A percentile compares a stretch with the other conserved stretches of the same genome.
Evolutionary conservation across 306 rosid genomes (phyloP).

Genomic region (Cucurbita moschata): DNA sequence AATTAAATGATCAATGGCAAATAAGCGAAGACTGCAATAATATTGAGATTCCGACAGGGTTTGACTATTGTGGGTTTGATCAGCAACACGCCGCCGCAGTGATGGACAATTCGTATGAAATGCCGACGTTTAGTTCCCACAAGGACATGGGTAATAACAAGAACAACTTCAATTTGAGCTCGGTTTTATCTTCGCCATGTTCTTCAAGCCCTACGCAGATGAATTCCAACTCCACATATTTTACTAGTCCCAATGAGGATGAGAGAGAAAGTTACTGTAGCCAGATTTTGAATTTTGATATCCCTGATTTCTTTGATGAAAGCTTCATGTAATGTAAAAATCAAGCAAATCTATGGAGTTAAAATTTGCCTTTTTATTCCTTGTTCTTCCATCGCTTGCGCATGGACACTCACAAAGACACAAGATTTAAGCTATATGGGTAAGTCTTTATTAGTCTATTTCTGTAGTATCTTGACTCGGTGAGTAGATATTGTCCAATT

Average conservation of each 20-base stretch:
- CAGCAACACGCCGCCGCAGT: conserved; percentile 7
- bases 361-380: not conserved
- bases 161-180: conserved; percentile 26
- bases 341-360: not conserved
- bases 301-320: conserved; percentile 37
- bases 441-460: too few species aligned
- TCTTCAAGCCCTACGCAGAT: conserved; percentile 49
- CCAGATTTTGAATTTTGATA: conserved; percentile 47
- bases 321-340: conserved; percentile 28
- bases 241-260: conserved; percentile 48
- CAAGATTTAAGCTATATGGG: too few species aligned
- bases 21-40: conserved; percentile 9
- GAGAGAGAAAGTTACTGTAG: conserved; percentile 71
- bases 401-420: not conserved
- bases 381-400: not conserved
- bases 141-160: conserved; percentile 17
- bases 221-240: conserved; percentile 53
- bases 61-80: conserved; percentile 4
- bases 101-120: conserved; percentile 23
- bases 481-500: too few species aligned
- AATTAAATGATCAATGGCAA: conserved; percentile 25
- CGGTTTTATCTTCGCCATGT: conserved; percentile 55
- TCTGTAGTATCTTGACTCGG: too few species aligned
- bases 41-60: conserved; percentile 26
- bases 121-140: conserved; percentile 25